Evolutionary conservation across 176 grass and related monocot genomes (phyloP).

Genomic region (Carex pumila): DNA sequence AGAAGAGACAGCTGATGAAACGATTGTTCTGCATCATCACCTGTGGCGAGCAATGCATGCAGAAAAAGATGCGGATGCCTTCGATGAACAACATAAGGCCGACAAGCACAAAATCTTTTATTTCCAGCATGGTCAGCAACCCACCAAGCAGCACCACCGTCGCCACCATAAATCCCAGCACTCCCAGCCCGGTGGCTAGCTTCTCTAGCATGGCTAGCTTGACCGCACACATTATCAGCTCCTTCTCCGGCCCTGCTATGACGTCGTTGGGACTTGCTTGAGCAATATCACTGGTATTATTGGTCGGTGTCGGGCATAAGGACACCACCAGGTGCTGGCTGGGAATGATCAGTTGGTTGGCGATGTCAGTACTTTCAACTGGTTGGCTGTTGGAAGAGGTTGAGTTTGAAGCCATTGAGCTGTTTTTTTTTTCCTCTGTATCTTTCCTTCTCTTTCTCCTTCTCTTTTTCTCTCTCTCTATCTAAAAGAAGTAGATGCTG

Average conservation of each 20-base stretch:
- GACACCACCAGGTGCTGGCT: neutral
- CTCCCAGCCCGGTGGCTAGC: slow-evolving; percentile 64
- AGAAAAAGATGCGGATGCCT: slow-evolving; percentile 62
- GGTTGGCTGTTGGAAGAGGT: too few relatives aligned
- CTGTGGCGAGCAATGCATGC: slow-evolving; percentile 26
- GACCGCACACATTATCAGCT: slow-evolving; percentile 60
- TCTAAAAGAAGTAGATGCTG: too few relatives aligned
- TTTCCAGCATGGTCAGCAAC: slow-evolving; percentile 47
- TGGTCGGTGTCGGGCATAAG: neutral
- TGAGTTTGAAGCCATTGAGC: too few relatives aligned
- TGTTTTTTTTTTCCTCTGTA: too few relatives aligned
- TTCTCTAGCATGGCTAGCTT: slow-evolving; percentile 66
- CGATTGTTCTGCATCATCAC: slow-evolving; percentile 20
- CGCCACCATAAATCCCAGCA: slow-evolving; percentile 80
- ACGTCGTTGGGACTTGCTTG: neutral
- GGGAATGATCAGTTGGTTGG: neutral
- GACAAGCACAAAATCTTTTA: slow-evolving; percentile 60
- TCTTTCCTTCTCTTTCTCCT: too few relatives aligned
- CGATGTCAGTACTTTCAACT: neutral
- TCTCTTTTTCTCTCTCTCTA: too few relatives aligned
- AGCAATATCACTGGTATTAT: neutral
- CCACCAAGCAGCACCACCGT: slow-evolving; percentile 79
- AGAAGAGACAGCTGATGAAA: too few relatives aligned
- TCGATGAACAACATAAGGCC: slow-evolving; percentile 71
- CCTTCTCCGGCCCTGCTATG: slow-evolving; percentile 36